Conservation (phyloP, 2,329 filamentous ascomycete genomes). For the Aspergillus ibericus region DNA sequence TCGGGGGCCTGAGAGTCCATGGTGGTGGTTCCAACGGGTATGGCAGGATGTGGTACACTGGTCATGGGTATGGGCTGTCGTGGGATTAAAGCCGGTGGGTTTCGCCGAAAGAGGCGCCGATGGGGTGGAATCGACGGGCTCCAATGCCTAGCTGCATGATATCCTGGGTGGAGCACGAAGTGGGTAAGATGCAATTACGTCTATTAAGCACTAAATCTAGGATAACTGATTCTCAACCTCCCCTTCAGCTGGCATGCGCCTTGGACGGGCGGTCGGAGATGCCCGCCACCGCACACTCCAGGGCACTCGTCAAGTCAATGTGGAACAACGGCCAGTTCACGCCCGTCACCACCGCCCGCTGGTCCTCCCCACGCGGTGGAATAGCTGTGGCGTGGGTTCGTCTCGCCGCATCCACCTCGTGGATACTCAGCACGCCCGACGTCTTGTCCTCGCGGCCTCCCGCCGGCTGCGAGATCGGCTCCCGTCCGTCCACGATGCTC, state of each 20-base stretch:
- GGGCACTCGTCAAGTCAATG: constrained; percentile 80
- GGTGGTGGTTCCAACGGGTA: not conserved
- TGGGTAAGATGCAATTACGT: not conserved
- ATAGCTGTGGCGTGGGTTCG: too few relatives aligned
- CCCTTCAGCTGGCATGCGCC: not conserved
- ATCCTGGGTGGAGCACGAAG: too few relatives aligned
- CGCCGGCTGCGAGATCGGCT: not conserved
- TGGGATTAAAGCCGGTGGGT: not conserved
- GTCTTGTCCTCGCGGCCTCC: not conserved
- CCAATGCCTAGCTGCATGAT: too few relatives aligned
- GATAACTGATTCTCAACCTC: not conserved
- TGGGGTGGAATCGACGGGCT: not conserved
- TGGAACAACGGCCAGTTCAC: constrained; percentile 89
- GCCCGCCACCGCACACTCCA: constrained; percentile 74
- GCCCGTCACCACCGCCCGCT: constrained; percentile 70
- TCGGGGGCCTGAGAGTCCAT: constrained; percentile 52
- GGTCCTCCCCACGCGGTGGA: not conserved
- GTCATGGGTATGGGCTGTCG: too few relatives aligned
- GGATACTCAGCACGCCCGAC: not conserved
- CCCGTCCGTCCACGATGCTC: not conserved
- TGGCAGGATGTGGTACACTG: not conserved
- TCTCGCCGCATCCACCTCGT: not conserved
- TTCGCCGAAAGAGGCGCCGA: not conserved
- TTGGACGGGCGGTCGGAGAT: not conserved
- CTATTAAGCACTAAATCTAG: not conserved